These are phyloP conservation scores for Aspergillus diversus DNA, from an alignment of 495 filamentous ascomycete genomes.

Conservation along the genomic window DNA sequence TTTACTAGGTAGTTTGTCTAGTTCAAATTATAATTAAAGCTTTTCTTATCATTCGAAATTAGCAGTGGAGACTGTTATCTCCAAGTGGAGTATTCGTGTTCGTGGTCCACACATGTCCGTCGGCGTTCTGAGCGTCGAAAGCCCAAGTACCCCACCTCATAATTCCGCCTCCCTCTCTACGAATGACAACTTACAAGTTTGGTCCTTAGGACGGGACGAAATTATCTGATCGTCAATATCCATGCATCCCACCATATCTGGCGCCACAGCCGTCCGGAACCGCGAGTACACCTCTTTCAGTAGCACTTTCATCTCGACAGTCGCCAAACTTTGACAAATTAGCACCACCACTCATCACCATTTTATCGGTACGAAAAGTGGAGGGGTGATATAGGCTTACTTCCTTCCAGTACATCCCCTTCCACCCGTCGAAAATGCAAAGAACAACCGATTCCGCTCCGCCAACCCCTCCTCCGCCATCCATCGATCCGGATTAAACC, in stretches of 20 bases:
- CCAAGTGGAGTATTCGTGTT: too few species aligned
- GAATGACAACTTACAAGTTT: slow-evolving; percentile 55
- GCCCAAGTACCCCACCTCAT: too few species aligned
- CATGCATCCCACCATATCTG: slow-evolving; percentile 53
- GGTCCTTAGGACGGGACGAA: slow-evolving; percentile 56
- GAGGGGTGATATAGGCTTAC: slow-evolving; percentile 31
- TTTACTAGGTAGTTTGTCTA: too few species aligned
- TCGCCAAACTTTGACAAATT: slow-evolving; percentile 52
- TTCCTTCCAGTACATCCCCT: slow-evolving; percentile 52
- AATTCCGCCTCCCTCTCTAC: slow-evolving; percentile 7
- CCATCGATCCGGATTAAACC: slow-evolving; percentile 68
- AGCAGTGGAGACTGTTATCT: too few species aligned
- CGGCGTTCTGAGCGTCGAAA: too few species aligned
- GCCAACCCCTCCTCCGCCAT: slow-evolving; percentile 48
- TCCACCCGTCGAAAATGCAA: slow-evolving; percentile 48
- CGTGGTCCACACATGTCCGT: too few species aligned
- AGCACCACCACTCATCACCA: slow-evolving; percentile 34
- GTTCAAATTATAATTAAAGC: too few species aligned
- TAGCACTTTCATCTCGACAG: slow-evolving; percentile 68
- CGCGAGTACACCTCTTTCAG: slow-evolving; percentile 60
- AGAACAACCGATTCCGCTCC: slow-evolving; percentile 48
- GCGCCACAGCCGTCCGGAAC: slow-evolving; percentile 56
- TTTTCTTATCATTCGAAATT: too few species aligned
- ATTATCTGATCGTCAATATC: slow-evolving; percentile 66
- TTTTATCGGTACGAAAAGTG: slow-evolving; percentile 34